These are phyloP conservation scores for Pestalotiopsis sp. DNA, from an alignment of 2,329 filamentous ascomycete genomes.

Conservation along the genomic window DNA sequence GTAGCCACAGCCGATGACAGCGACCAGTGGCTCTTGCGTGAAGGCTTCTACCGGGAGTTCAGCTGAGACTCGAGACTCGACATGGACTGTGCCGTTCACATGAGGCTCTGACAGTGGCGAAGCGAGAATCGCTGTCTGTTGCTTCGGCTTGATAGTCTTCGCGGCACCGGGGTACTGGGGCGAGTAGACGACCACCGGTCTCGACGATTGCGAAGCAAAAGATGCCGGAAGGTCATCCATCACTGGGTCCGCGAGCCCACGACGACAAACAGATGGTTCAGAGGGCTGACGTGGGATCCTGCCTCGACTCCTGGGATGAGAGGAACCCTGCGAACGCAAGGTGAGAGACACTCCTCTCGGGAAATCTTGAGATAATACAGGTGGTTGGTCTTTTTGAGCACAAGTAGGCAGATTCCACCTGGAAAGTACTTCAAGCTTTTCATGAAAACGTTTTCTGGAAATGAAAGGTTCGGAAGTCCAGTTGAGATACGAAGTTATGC, in stretches of 20 bases:
- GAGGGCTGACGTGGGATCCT: no score
- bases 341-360: no score
- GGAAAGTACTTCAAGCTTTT: not conserved
- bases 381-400: no score
- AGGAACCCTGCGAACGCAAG: no score
- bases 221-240: no score
- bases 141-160: not conserved
- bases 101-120: not conserved
- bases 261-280: no score
- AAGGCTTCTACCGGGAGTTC: conserved; percentile 4
- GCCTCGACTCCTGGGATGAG: no score
- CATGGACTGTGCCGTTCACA: not conserved
- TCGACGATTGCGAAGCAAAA: no score
- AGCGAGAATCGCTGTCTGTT: not conserved
- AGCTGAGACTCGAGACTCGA: not conserved
- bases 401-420: no score
- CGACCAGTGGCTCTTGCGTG: conserved; percentile 39
- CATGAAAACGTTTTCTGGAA: not conserved
- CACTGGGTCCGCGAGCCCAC: no score
- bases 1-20: conserved; percentile 56
- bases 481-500: not conserved
- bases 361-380: no score
- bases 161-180: not conserved
- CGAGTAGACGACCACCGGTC: no score
- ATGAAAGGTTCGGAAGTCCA: not conserved